These are phyloP conservation scores for Mrakiaceae sp. DNA, from an alignment of 1,284 basidiomycete genomes.

Conservation along the genomic window DNA sequence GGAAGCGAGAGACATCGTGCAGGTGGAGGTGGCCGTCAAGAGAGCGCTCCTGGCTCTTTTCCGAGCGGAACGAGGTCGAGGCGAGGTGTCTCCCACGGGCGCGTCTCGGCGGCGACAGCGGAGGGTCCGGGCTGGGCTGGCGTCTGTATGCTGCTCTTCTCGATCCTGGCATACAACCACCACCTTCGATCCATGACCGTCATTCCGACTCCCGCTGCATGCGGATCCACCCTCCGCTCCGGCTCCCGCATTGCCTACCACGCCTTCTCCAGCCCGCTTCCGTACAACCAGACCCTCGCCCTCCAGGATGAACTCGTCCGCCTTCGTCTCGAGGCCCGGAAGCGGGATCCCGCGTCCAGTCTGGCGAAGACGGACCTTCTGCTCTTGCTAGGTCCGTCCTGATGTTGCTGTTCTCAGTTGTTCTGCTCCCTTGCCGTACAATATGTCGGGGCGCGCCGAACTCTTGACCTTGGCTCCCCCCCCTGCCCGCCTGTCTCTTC, in stretches of 20 bases:
- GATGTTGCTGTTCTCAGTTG: too few species aligned
- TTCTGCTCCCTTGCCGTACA: slow-evolving; percentile 37
- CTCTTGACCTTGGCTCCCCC: background rate
- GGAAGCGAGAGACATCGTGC: background rate
- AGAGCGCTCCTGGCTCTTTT: too few species aligned
- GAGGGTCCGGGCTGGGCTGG: too few species aligned
- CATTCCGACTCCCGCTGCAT: too few species aligned
- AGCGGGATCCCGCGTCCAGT: slow-evolving; percentile 20
- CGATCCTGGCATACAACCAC: too few species aligned
- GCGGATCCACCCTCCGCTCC: background rate
- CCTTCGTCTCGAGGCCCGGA: slow-evolving; percentile 40
- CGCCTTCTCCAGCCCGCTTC: slow-evolving; percentile 57
- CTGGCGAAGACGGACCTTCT: slow-evolving; percentile 38
- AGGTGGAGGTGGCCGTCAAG: background rate
- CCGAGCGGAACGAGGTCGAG: too few species aligned
- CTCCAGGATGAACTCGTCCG: slow-evolving; percentile 60
- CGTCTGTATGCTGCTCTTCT: too few species aligned
- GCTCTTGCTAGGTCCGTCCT: slow-evolving; percentile 36
- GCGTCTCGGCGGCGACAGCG: too few species aligned
- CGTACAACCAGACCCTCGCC: slow-evolving; percentile 55
- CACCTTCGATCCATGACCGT: too few species aligned
- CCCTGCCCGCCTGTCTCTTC: background rate
- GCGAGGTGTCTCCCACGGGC: too few species aligned
- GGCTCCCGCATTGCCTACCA: slow-evolving; percentile 55
- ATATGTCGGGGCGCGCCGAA: slow-evolving; percentile 14